Percentiles rank a stretch among this genome's conserved stretches.
Evolutionary conservation across 495 filamentous ascomycete genomes (phyloP).

Genomic region (Penicillium nucicola): DNA sequence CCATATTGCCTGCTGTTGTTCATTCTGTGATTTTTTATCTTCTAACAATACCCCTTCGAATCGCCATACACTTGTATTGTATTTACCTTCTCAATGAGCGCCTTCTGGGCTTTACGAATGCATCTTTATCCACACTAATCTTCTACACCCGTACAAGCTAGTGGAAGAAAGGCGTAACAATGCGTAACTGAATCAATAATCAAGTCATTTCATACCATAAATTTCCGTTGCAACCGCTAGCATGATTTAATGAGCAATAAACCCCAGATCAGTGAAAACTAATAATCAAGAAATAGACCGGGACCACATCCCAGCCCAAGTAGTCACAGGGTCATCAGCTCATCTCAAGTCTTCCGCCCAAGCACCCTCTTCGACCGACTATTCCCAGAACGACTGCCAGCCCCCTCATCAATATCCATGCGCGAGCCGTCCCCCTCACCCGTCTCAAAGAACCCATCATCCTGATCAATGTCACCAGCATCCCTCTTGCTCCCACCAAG

Average conservation of each 20-base stretch:
- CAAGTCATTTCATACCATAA: slow-evolving; percentile 1
- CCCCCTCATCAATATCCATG: slow-evolving; percentile 47
- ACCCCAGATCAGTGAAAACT: background rate
- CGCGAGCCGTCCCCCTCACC: slow-evolving; percentile 48
- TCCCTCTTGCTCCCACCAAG: slow-evolving; percentile 40
- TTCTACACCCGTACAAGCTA: background rate
- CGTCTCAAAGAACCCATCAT: slow-evolving; percentile 43
- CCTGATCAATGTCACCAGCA: slow-evolving; percentile 42
- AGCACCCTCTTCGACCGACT: slow-evolving; percentile 42
- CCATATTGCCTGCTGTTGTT: slow-evolving; percentile 20
- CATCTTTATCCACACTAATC: slow-evolving; percentile 5
- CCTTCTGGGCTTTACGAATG: slow-evolving; percentile 23
- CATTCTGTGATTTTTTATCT: slow-evolving; percentile 20
- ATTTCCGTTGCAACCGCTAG: background rate
- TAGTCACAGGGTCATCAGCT: no score
- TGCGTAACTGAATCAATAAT: background rate
- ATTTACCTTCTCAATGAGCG: slow-evolving; percentile 32
- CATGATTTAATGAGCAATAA: background rate
- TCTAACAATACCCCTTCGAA: slow-evolving; percentile 38
- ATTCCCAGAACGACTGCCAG: slow-evolving; percentile 24
- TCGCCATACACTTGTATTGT: slow-evolving; percentile 27
- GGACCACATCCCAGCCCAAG: background rate
- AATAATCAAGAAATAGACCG: background rate
- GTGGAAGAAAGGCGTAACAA: no score
- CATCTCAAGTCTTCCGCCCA: slow-evolving; percentile 35